Evolutionary conservation across 345 rosid species (phyloP).

Genomic region (Iberis pinnata): DNA sequence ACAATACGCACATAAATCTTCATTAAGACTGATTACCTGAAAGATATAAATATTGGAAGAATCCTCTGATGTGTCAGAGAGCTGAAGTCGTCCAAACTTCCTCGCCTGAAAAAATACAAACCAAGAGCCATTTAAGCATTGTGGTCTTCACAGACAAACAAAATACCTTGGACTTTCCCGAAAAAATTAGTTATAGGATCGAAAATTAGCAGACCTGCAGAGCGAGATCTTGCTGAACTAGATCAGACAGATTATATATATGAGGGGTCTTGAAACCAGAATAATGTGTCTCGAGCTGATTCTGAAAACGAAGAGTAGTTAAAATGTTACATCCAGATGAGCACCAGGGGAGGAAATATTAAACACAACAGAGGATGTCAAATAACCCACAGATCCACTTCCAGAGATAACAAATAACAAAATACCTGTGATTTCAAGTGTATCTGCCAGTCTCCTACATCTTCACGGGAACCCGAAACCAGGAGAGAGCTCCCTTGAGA

Average conservation of each 20-base stretch:
- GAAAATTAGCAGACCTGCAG: slow-evolving; percentile 48
- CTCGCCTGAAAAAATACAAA: slow-evolving; percentile 42
- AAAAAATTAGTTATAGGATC: slow-evolving; percentile 13
- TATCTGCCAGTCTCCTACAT: slow-evolving; percentile 81
- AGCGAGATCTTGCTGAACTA: slow-evolving; percentile 67
- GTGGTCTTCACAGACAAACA: slow-evolving; percentile 1
- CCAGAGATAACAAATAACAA: not conserved
- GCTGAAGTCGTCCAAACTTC: slow-evolving; percentile 53
- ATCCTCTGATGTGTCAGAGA: slow-evolving; percentile 56
- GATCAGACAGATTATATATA: slow-evolving; percentile 85
- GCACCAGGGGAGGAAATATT: slow-evolving; percentile 14
- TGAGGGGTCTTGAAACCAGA: slow-evolving; percentile 89
- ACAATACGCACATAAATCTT: not conserved
- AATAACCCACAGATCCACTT: slow-evolving; percentile 8
- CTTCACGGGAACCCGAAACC: slow-evolving; percentile 70
- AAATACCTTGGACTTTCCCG: not conserved
- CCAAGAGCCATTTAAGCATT: slow-evolving; percentile 16
- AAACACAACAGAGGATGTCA: slow-evolving; percentile 1
- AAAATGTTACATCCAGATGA: slow-evolving; percentile 14
- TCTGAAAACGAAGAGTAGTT: slow-evolving; percentile 38
- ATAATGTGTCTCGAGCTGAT: slow-evolving; percentile 61
- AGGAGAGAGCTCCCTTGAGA: slow-evolving; percentile 48
- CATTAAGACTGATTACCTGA: slow-evolving; percentile 49
- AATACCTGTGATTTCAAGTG: slow-evolving; percentile 71
- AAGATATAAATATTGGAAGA: slow-evolving; percentile 72